A percentile compares a stretch with the other conserved stretches of the same genome.
Conservation (phyloP, 768 basidiomycete species). For the Boletus rubroflammeus region DNA sequence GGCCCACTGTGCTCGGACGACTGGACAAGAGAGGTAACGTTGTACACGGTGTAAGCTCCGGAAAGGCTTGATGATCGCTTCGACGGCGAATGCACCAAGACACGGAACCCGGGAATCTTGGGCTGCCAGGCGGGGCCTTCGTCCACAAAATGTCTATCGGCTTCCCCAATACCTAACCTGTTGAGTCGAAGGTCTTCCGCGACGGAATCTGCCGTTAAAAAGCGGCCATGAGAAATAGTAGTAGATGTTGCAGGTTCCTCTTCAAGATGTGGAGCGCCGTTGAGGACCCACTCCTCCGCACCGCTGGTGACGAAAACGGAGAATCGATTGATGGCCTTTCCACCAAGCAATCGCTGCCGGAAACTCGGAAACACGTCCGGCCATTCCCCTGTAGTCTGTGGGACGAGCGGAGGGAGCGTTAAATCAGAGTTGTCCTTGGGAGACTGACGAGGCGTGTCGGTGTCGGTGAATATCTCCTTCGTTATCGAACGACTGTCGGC, state of each 20-base stretch:
- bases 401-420: slow-evolving; percentile 44
- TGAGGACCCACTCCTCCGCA: slow-evolving; percentile 79
- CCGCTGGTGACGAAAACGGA: slow-evolving; percentile 84
- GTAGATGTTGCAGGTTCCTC: slow-evolving; percentile 26
- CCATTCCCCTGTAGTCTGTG: slow-evolving; percentile 73
- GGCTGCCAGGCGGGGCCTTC: slow-evolving; percentile 68
- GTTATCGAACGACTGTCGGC: slow-evolving; percentile 22
- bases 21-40: slow-evolving; percentile 53
- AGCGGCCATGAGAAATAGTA: slow-evolving; percentile 25
- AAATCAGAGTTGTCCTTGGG: slow-evolving; percentile 22
- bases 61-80: slow-evolving; percentile 65
- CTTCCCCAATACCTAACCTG: slow-evolving; percentile 47
- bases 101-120: slow-evolving; percentile 67
- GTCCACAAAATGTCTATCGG: slow-evolving; percentile 70
- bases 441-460: slow-evolving; percentile 49
- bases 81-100: slow-evolving; percentile 78
- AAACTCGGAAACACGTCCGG: slow-evolving; percentile 58
- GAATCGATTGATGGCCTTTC: slow-evolving; percentile 80
- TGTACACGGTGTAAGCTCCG: slow-evolving; percentile 73
- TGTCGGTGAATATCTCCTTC: slow-evolving; percentile 39
- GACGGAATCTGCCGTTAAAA: slow-evolving; percentile 32
- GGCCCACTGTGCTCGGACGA: slow-evolving; percentile 16
- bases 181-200: slow-evolving; percentile 41
- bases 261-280: slow-evolving; percentile 43
- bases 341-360: slow-evolving; percentile 66